Conservation (phyloP, 306 rosid genomes). For the Prunus campanulata region DNA sequence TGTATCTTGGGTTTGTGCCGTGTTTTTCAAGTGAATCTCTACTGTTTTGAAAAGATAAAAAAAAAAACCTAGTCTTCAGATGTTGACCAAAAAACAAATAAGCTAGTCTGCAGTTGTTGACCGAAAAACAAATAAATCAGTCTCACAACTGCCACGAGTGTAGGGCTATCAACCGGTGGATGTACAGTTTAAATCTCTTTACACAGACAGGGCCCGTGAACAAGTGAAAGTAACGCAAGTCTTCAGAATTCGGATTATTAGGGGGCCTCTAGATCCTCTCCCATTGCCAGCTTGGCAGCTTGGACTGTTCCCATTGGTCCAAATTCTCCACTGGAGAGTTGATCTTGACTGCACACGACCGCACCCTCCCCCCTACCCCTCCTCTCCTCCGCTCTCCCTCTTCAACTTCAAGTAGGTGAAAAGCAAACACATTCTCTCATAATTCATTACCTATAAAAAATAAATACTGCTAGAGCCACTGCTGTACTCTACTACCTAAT, state of each 20-base stretch:
- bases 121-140: too few species aligned
- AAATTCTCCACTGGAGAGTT: background rate
- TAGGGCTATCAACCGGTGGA: background rate
- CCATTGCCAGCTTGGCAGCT: constrained; percentile 9
- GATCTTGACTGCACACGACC: constrained; percentile 50
- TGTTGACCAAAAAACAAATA: too few species aligned
- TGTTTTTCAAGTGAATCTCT: too few species aligned
- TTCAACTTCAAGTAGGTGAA: constrained; percentile 55
- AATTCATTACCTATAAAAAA: background rate
- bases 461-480: constrained; percentile 45
- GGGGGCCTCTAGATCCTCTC: constrained; percentile 10
- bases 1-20: too few species aligned
- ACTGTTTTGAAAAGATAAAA: too few species aligned
- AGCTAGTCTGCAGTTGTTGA: too few species aligned
- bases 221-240: background rate
- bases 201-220: background rate
- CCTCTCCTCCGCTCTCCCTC: constrained; percentile 8
- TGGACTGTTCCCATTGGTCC: constrained; percentile 29
- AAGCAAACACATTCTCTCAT: constrained; percentile 42
- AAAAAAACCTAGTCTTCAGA: too few species aligned
- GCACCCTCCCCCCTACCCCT: constrained; percentile 1
- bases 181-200: background rate
- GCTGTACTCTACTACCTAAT: constrained; percentile 56
- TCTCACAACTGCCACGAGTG: background rate
- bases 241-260: background rate